A percentile compares a stretch with the other conserved stretches of the same genome.
Conservation (phyloP, 176 grass and related monocot genomes). For the Puya raimondii region DNA sequence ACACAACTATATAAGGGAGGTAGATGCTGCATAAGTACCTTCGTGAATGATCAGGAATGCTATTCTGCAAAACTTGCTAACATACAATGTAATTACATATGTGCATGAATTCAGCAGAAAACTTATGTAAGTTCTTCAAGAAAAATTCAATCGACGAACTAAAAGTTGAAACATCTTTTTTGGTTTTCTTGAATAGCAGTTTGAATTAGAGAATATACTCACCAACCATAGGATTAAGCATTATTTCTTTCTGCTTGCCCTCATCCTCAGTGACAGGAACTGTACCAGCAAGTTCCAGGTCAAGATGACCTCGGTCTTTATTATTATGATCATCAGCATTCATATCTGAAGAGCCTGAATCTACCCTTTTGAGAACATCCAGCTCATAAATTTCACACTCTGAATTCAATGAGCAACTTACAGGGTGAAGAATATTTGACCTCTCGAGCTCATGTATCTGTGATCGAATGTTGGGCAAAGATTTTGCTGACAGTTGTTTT, state of each 20-base stretch:
- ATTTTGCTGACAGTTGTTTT: conserved; percentile 40
- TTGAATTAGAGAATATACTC: conserved; percentile 21
- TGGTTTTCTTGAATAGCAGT: background rate
- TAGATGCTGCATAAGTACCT: background rate
- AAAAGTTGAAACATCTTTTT: background rate
- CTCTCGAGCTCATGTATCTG: conserved; percentile 61
- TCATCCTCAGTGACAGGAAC: conserved; percentile 14
- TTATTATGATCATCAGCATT: conserved; percentile 27
- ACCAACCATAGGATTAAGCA: conserved; percentile 54
- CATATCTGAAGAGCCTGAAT: conserved; percentile 32
- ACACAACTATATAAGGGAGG: background rate
- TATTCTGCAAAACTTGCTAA: background rate
- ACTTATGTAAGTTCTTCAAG: background rate
- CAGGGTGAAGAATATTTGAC: conserved; percentile 34
- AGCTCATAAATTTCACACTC: conserved; percentile 31
- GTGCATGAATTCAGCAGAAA: background rate
- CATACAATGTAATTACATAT: background rate
- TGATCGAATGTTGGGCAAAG: conserved; percentile 60
- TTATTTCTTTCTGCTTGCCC: conserved; percentile 31
- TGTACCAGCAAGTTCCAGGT: conserved; percentile 24
- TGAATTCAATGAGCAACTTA: conserved; percentile 51
- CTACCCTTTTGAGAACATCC: conserved; percentile 21
- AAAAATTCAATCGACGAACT: background rate
- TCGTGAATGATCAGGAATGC: background rate
- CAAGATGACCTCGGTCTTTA: conserved; percentile 26